These are phyloP conservation scores for Thalia dealbata DNA, from an alignment of 176 grass and related monocot species.

Conservation along the genomic window DNA sequence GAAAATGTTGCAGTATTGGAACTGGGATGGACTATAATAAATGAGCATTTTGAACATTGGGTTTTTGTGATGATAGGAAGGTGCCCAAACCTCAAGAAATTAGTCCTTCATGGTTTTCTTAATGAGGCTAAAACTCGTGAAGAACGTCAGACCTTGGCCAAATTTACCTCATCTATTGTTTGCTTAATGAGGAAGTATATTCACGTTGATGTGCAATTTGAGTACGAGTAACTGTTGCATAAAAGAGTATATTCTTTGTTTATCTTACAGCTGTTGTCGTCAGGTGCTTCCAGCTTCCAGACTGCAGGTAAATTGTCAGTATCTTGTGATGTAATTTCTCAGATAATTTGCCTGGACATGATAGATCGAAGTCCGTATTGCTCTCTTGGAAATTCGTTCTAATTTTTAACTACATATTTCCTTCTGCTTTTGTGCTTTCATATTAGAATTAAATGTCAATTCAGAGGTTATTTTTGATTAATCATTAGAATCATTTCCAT, in stretches of 20 bases:
- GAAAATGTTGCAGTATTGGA: constrained; percentile 74
- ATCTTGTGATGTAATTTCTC: neutral
- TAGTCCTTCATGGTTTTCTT: constrained; percentile 85
- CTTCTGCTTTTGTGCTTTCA: neutral
- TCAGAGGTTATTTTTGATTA: neutral
- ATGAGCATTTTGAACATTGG: constrained; percentile 89
- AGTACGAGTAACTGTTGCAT: constrained; percentile 50
- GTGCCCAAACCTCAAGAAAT: constrained; percentile 94
- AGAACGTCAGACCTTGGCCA: constrained; percentile 65
- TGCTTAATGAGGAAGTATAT: constrained; percentile 73
- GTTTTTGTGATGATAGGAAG: constrained; percentile 96
- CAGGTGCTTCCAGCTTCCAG: neutral
- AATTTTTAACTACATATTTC: neutral
- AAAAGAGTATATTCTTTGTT: no score
- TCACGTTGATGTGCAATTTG: constrained; percentile 85
- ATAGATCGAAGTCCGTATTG: neutral
- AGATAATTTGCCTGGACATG: neutral
- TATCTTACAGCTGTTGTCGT: no score
- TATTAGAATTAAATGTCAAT: neutral
- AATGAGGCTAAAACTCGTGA: constrained; percentile 83
- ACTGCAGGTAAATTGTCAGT: neutral
- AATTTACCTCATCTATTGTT: constrained; percentile 73
- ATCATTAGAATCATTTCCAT: neutral
- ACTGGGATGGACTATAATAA: constrained; percentile 95
- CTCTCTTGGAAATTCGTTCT: neutral